Evolutionary conservation across 257 asterid species (phyloP).

Genomic region (Oldenlandia corymbosa): DNA sequence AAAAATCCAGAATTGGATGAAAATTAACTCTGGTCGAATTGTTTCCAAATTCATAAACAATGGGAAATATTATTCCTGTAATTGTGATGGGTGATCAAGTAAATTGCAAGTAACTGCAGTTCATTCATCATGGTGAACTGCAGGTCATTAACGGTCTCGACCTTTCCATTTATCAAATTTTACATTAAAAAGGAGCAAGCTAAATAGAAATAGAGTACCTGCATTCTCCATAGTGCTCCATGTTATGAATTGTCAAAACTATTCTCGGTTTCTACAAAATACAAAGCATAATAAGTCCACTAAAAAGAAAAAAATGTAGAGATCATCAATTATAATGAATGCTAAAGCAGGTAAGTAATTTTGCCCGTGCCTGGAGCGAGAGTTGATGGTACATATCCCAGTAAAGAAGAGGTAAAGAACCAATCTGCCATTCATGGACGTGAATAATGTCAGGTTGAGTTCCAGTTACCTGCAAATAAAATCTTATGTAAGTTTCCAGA

Average conservation of each 20-base stretch:
- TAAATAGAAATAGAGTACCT: slow-evolving; percentile 32
- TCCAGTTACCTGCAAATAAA: slow-evolving; percentile 51
- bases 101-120: not conserved
- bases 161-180: too few species aligned
- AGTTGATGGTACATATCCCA: slow-evolving; percentile 89
- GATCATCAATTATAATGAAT: not conserved
- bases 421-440: slow-evolving; percentile 92
- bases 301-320: not conserved
- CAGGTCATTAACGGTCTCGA: too few species aligned
- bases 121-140: not conserved
- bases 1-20: not conserved
- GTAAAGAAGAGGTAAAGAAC: slow-evolving; percentile 71
- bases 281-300: slow-evolving; percentile 16
- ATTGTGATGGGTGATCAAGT: not conserved
- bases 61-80: not conserved
- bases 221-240: slow-evolving; percentile 98
- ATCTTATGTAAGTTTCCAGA: not conserved
- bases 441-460: slow-evolving; percentile 78
- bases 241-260: slow-evolving; percentile 81
- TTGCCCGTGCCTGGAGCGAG: slow-evolving; percentile 53
- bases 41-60: not conserved
- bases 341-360: slow-evolving; percentile 5
- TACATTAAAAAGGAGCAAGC: not conserved
- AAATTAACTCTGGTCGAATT: not conserved
- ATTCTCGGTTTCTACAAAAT: slow-evolving; percentile 65